phyloP scores from a whole-genome alignment of 2,329 filamentous ascomycete genomes.

The Fusarium austroafricanum region DNA sequence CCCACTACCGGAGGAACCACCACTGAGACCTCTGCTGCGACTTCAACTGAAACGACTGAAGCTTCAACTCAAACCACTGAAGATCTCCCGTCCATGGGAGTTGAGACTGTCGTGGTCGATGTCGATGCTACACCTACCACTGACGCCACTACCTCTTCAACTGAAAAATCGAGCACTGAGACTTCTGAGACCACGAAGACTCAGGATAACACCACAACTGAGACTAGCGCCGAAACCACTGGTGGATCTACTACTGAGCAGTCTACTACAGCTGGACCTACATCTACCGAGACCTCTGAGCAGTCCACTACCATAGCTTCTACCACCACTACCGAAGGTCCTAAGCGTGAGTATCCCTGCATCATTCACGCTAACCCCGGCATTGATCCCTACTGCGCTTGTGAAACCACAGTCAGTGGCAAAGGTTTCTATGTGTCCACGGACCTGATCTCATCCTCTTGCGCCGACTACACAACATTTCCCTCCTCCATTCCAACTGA shows the following conservation, averaged over 20 bases:
- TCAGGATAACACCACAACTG: not conserved
- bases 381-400: not conserved
- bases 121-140: not conserved
- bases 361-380: constrained; percentile 4
- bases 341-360: constrained; percentile 9
- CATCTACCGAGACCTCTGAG: not conserved
- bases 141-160: not conserved
- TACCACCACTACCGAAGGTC: not conserved
- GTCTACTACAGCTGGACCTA: not conserved
- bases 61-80: not conserved
- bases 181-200: not conserved
- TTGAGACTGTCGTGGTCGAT: not conserved
- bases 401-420: constrained; percentile 7
- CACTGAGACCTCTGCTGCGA: not conserved
- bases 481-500: constrained; percentile 7
- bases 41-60: not conserved
- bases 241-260: not conserved
- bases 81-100: not conserved
- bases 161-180: not conserved
- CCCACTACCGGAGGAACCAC: not conserved
- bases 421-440: constrained; percentile 4
- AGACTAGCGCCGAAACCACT: not conserved
- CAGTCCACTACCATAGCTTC: constrained; percentile 1
- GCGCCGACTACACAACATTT: constrained; percentile 11
- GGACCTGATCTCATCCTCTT: constrained; percentile 3